These are phyloP conservation scores for Starmera pachycereana DNA, from an alignment of 805 yeast genomes.

Conservation along the genomic window DNA sequence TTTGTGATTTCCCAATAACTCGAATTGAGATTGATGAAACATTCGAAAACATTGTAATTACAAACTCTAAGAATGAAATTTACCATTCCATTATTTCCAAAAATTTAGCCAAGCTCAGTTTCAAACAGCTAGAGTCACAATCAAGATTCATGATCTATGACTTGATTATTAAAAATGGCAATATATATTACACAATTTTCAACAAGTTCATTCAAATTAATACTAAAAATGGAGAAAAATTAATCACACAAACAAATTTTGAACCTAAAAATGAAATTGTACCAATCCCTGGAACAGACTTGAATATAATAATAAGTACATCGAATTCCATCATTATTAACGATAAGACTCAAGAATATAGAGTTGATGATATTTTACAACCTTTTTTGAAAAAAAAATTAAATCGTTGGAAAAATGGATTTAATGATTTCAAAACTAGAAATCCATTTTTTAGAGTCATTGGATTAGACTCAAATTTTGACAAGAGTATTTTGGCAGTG, in stretches of 20 bases:
- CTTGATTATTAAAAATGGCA: not conserved
- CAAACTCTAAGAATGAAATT: constrained; percentile 12
- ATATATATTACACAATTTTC: constrained; percentile 4
- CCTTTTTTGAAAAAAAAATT: constrained; percentile 8
- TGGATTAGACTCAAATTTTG: constrained; percentile 11
- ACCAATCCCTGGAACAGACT: not conserved
- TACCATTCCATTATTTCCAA: constrained; percentile 1
- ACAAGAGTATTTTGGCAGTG: constrained; percentile 10
- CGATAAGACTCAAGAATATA: not conserved
- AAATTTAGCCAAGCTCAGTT: constrained; percentile 1
- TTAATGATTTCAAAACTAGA: constrained; percentile 17
- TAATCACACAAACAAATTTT: too few relatives aligned
- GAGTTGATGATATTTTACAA: constrained; percentile 6
- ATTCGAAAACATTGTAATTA: constrained; percentile 1
- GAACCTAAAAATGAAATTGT: too few relatives aligned
- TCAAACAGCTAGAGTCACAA: not conserved
- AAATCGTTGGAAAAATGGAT: constrained; percentile 12
- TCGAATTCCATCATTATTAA: too few relatives aligned
- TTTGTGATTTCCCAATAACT: constrained; percentile 4
- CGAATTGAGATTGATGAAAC: constrained; percentile 2
- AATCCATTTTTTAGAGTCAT: constrained; percentile 5
- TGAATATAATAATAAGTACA: constrained; percentile 1
- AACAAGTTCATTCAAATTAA: constrained; percentile 5
- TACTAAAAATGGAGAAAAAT: too few relatives aligned
- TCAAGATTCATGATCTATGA: constrained; percentile 14